These are phyloP conservation scores for Talaromyces proteolyticus DNA, from an alignment of 495 filamentous ascomycete genomes.

Conservation along the genomic window DNA sequence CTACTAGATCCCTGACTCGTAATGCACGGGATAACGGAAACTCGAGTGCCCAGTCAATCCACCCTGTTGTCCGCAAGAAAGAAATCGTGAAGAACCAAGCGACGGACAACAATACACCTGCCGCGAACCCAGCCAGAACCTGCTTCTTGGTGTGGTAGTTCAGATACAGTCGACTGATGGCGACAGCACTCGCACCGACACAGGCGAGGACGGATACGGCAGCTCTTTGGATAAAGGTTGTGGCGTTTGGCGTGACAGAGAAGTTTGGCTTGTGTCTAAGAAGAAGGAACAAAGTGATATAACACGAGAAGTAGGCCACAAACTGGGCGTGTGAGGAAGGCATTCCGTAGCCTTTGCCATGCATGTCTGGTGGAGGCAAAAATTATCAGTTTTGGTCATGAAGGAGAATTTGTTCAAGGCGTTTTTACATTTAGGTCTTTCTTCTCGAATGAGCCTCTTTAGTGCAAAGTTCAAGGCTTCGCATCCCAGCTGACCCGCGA, in stretches of 20 bases:
- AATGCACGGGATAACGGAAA: constrained; percentile 56
- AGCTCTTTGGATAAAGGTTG: constrained; percentile 50
- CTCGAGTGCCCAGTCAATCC: constrained; percentile 70
- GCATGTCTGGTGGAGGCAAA: constrained; percentile 53
- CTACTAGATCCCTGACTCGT: constrained; percentile 74
- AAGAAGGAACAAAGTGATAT: constrained; percentile 74
- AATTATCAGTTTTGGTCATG: background rate
- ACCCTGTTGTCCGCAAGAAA: constrained; percentile 51
- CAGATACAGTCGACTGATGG: constrained; percentile 78
- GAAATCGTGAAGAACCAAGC: constrained; percentile 74
- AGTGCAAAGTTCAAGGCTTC: constrained; percentile 89
- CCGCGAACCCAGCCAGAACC: constrained; percentile 71
- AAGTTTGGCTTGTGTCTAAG: constrained; percentile 64
- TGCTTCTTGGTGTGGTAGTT: constrained; percentile 89
- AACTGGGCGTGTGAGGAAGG: constrained; percentile 98
- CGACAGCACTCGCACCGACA: constrained; percentile 60
- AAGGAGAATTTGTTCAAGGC: background rate
- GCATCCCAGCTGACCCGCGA: constrained; percentile 85
- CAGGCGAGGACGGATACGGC: constrained; percentile 52
- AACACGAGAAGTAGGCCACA: constrained; percentile 80
- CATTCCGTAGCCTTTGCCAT: constrained; percentile 96
- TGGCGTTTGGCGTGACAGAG: constrained; percentile 30
- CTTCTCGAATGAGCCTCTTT: constrained; percentile 87
- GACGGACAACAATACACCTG: constrained; percentile 65
- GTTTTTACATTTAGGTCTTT: constrained; percentile 66